Percentiles rank a stretch among this genome's conserved stretches.
Conservation (phyloP, 1,284 basidiomycete genomes). For the Rhodotorula sp. region DNA sequence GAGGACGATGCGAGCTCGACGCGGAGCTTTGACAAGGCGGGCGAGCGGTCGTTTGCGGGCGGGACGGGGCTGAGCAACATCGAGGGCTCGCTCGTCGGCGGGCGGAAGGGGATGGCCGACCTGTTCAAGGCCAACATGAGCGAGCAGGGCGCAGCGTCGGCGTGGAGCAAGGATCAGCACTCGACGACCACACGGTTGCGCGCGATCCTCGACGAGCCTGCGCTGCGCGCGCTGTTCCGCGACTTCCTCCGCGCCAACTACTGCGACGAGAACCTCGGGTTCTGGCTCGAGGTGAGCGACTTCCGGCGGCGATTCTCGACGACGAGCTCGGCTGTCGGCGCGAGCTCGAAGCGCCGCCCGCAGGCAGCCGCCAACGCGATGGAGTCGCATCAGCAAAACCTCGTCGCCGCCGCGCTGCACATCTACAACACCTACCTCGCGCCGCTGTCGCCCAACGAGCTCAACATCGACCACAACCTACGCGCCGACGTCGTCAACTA, state of each 20-base stretch:
- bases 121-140: conserved; percentile 40
- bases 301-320: conserved; percentile 95
- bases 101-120: conserved; percentile 32
- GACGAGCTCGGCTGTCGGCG: conserved; percentile 81
- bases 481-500: conserved; percentile 92
- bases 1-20: conserved; percentile 37
- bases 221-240: conserved; percentile 83
- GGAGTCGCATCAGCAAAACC: conserved; percentile 94
- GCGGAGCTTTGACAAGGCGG: conserved; percentile 8
- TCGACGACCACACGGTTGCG: conserved; percentile 74
- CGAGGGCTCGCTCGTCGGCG: conserved; percentile 27
- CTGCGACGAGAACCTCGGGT: conserved; percentile 96
- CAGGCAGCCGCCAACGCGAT: conserved; percentile 62
- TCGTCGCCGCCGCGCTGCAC: conserved; percentile 90
- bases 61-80: conserved; percentile 32
- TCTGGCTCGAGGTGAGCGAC: conserved; percentile 96
- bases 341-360: conserved; percentile 59
- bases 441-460: conserved; percentile 88
- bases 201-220: conserved; percentile 91
- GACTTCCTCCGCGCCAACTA: conserved; percentile 93
- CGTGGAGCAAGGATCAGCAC: conserved; percentile 68
- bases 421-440: conserved; percentile 96
- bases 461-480: conserved; percentile 96
- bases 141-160: conserved; percentile 42
- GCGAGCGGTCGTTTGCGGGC: conserved; percentile 16